Evolutionary conservation across 2,329 filamentous ascomycete genomes (phyloP).

Genomic region (Colletotrichum sublineola): DNA sequence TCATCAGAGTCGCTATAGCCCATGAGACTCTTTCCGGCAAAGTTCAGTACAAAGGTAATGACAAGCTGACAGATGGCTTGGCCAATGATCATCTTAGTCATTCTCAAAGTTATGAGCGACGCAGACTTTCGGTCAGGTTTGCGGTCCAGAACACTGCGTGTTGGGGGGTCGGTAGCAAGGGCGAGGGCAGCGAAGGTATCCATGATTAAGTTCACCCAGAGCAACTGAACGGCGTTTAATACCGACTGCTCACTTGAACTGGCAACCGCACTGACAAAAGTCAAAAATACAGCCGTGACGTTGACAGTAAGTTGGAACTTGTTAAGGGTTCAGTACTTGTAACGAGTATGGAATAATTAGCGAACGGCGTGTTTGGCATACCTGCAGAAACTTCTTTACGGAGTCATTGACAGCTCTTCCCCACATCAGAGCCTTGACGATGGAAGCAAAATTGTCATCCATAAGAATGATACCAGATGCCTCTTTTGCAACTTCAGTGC

Average conservation of each 20-base stretch:
- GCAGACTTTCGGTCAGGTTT: conserved; percentile 59
- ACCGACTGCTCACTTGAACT: conserved; percentile 64
- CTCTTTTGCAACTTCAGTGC: conserved; percentile 75
- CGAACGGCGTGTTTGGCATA: conserved; percentile 65
- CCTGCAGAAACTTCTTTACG: conserved; percentile 74
- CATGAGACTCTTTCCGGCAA: conserved; percentile 23
- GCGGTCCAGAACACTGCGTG: conserved; percentile 53
- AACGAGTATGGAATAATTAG: conserved; percentile 66
- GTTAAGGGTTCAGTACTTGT: conserved; percentile 58
- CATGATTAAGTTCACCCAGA: conserved; percentile 76
- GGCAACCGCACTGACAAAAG: conserved; percentile 70
- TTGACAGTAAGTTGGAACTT: conserved; percentile 73
- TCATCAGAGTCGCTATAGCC: conserved; percentile 20
- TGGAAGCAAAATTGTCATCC: conserved; percentile 74
- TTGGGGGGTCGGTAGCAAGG: conserved; percentile 53
- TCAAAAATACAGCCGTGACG: conserved; percentile 71
- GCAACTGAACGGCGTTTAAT: conserved; percentile 70
- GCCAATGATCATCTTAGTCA: conserved; percentile 77
- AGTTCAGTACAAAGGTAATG: conserved; percentile 60
- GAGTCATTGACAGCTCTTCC: conserved; percentile 74
- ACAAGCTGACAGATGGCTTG: conserved; percentile 71
- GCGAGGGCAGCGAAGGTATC: conserved; percentile 71
- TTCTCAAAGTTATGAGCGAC: conserved; percentile 35
- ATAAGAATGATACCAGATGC: conserved; percentile 72
- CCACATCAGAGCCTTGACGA: conserved; percentile 73